phyloP scores from a whole-genome alignment of 495 filamentous ascomycete genomes.

The Aspergillus asperescens region DNA sequence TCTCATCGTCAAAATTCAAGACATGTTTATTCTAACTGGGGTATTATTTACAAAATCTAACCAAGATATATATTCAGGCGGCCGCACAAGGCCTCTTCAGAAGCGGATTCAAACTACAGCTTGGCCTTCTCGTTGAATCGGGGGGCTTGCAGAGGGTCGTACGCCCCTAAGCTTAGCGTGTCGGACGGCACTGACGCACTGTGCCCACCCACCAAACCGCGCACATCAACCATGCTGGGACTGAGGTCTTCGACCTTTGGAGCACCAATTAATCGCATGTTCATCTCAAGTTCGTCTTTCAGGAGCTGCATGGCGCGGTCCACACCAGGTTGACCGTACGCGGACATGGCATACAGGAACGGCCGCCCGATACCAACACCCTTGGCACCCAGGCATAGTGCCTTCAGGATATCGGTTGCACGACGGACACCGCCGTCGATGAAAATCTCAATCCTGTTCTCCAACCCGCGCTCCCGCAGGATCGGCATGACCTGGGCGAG shows the following conservation, averaged over 20 bases:
- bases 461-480: slow-evolving; percentile 72
- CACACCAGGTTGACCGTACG: slow-evolving; percentile 84
- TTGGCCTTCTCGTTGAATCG: slow-evolving; percentile 56
- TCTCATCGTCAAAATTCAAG: neutral
- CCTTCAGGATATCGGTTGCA: slow-evolving; percentile 94
- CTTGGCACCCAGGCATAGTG: slow-evolving; percentile 84
- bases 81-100: neutral
- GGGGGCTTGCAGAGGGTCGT: slow-evolving; percentile 61
- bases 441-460: slow-evolving; percentile 83
- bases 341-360: slow-evolving; percentile 93
- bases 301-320: slow-evolving; percentile 90
- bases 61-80: neutral
- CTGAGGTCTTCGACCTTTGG: slow-evolving; percentile 68
- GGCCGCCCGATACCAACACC: slow-evolving; percentile 93
- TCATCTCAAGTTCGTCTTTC: slow-evolving; percentile 99
- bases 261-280: slow-evolving; percentile 89
- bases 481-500: slow-evolving; percentile 96
- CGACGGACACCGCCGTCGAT: slow-evolving; percentile 87
- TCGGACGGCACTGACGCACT: slow-evolving; percentile 61
- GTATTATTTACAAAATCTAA: slow-evolving; percentile 8
- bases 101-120: slow-evolving; percentile 25
- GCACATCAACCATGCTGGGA: slow-evolving; percentile 69
- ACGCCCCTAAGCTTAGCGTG: slow-evolving; percentile 56
- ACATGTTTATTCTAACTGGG: slow-evolving; percentile 4
- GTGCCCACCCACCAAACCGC: slow-evolving; percentile 64